These are phyloP conservation scores for Candida sphagnicola DNA, from an alignment of 805 yeast genomes.

Conservation along the genomic window DNA sequence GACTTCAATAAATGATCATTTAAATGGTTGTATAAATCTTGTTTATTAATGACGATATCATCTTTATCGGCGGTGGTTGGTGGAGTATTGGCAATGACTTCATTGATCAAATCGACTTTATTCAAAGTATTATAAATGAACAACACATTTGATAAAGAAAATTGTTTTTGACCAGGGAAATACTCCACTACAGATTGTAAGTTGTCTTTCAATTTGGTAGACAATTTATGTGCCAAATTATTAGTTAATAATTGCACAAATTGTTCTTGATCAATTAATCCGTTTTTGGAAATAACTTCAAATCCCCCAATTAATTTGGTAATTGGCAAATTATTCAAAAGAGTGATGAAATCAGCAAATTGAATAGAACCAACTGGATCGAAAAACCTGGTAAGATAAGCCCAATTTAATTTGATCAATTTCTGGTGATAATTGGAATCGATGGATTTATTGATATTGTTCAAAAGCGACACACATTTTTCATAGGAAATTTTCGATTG, in stretches of 20 bases:
- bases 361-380: slow-evolving; percentile 36
- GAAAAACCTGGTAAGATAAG: slow-evolving; percentile 36
- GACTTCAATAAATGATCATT: slow-evolving; percentile 42
- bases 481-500: slow-evolving; percentile 22
- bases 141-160: slow-evolving; percentile 35
- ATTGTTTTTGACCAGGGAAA: slow-evolving; percentile 20
- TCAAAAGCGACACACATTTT: slow-evolving; percentile 32
- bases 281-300: slow-evolving; percentile 31
- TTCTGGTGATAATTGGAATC: slow-evolving; percentile 41
- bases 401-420: slow-evolving; percentile 39
- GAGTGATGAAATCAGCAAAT: slow-evolving; percentile 35
- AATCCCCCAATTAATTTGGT: slow-evolving; percentile 42
- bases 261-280: slow-evolving; percentile 26
- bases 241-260: slow-evolving; percentile 29
- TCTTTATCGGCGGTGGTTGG: slow-evolving; percentile 38
- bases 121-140: slow-evolving; percentile 37
- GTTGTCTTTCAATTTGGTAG: slow-evolving; percentile 32
- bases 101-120: slow-evolving; percentile 42
- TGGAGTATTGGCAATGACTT: slow-evolving; percentile 43
- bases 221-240: slow-evolving; percentile 40
- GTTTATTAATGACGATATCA: slow-evolving; percentile 38
- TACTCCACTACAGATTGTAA: slow-evolving; percentile 32
- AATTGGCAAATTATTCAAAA: slow-evolving; percentile 41
- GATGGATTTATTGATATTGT: slow-evolving; percentile 35
- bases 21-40: slow-evolving; percentile 38